A percentile compares a stretch with the other conserved stretches of the same genome.
These are phyloP conservation scores for Mallotus repandus DNA, from an alignment of 441 rosid species.

Conservation along the genomic window DNA sequence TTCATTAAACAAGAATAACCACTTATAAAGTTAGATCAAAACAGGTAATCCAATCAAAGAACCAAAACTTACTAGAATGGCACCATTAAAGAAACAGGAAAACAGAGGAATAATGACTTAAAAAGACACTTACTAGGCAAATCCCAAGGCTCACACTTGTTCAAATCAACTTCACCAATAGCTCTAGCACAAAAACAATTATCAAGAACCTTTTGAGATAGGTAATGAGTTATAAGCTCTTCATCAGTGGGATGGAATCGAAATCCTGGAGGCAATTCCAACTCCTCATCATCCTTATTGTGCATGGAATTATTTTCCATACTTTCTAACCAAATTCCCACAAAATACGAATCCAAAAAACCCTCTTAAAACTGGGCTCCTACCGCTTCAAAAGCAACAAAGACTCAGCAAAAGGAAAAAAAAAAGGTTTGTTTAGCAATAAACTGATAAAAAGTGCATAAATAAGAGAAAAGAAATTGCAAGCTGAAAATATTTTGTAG, in stretches of 20 bases:
- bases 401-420: background rate
- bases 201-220: constrained; percentile 62
- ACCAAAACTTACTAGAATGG: background rate
- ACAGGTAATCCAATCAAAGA: background rate
- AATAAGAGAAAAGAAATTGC: background rate
- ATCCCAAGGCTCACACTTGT: constrained; percentile 98
- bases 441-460: constrained; percentile 8
- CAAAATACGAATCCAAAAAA: background rate
- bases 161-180: constrained; percentile 82
- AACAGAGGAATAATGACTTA: background rate
- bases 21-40: background rate
- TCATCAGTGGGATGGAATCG: constrained; percentile 95
- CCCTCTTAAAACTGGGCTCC: background rate
- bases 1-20: constrained; percentile 2
- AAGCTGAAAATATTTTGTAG: constrained; percentile 2
- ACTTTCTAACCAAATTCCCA: background rate
- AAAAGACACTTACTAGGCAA: constrained; percentile 42
- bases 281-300: constrained; percentile 46
- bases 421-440: background rate
- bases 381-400: background rate
- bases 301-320: constrained; percentile 43
- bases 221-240: constrained; percentile 81
- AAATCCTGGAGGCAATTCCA: constrained; percentile 90
- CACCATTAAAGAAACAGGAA: too few species aligned
- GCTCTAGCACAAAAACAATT: constrained; percentile 59